Percentiles rank a stretch among this genome's conserved stretches.
phyloP scores from a whole-genome alignment of 257 asterid genomes.

The Plantago elongata region DNA sequence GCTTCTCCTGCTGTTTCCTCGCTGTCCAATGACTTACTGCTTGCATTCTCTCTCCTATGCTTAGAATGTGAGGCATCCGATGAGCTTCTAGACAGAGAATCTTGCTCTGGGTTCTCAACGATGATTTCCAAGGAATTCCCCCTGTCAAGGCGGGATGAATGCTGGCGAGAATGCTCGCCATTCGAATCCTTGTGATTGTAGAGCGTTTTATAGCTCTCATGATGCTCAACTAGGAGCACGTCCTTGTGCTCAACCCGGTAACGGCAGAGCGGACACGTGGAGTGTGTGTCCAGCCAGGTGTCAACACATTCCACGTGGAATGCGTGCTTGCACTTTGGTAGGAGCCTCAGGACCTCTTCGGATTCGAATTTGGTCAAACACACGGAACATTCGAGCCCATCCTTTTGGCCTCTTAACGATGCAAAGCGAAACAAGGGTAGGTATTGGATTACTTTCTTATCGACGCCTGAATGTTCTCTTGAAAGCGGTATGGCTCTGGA shows the following conservation, averaged over 20 bases:
- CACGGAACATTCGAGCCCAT: conserved; percentile 61
- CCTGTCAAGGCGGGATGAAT: conserved; percentile 50
- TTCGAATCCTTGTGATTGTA: conserved; percentile 11
- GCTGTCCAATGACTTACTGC: conserved; percentile 12
- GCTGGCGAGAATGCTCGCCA: conserved; percentile 33
- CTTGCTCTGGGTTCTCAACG: conserved; percentile 31
- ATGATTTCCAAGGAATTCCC: conserved; percentile 35
- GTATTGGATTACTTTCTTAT: conserved; percentile 25
- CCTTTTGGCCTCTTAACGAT: conserved; percentile 26
- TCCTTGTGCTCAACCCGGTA: conserved; percentile 70
- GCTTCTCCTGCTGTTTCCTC: conserved; percentile 25
- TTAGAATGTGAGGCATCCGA: conserved; percentile 24
- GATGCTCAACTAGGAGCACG: conserved; percentile 33
- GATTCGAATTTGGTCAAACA: conserved; percentile 51
- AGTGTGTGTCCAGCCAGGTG: conserved; percentile 74
- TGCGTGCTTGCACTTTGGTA: conserved; percentile 71
- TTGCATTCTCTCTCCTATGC: conserved; percentile 1
- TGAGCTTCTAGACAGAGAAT: conserved; percentile 31
- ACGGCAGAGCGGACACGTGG: conserved; percentile 85
- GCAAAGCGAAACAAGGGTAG: conserved; percentile 31
- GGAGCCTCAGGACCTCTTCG: conserved; percentile 41
- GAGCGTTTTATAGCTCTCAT: conserved; percentile 17
- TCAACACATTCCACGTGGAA: conserved; percentile 82
- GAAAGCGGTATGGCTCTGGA: conserved; percentile 15
- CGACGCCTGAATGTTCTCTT: conserved; percentile 33